Evolutionary conservation across 164 flowering plant species (phyloP).

Genomic region (Chloranthus sessilifolius): DNA sequence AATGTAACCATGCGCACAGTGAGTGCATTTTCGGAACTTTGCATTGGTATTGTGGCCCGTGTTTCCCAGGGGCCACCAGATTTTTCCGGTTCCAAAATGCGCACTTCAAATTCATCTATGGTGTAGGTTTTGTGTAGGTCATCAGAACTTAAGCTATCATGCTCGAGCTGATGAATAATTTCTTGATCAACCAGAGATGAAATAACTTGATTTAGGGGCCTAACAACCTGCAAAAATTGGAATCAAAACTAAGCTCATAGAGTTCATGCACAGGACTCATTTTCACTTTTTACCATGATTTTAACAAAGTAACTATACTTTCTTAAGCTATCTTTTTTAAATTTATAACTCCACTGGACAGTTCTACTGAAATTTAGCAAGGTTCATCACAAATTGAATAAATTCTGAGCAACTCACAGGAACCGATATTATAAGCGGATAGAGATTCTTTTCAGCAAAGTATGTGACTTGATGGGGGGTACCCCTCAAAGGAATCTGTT

Average conservation of each 20-base stretch:
- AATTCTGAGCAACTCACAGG: conserved; percentile 94
- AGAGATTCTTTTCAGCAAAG: conserved; percentile 88
- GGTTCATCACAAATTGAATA: too few relatives aligned
- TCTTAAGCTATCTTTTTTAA: too few relatives aligned
- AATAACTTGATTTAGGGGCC: conserved; percentile 86
- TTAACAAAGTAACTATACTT: too few relatives aligned
- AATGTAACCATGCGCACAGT: conserved; percentile 90
- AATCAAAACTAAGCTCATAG: background rate
- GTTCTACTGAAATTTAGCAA: too few relatives aligned
- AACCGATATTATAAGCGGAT: conserved; percentile 84
- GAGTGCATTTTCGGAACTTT: conserved; percentile 87
- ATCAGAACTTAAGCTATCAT: conserved; percentile 56
- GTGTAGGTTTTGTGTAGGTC: conserved; percentile 64
- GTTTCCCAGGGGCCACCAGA: conserved; percentile 93
- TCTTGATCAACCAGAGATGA: conserved; percentile 89
- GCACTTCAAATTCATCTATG: conserved; percentile 86
- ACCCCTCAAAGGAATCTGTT: conserved; percentile 81
- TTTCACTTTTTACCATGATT: too few relatives aligned
- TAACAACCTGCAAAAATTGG: conserved; percentile 51
- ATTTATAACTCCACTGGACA: too few relatives aligned
- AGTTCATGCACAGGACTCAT: too few relatives aligned
- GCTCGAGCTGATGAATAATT: conserved; percentile 68
- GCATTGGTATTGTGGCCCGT: conserved; percentile 88
- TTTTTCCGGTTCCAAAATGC: conserved; percentile 90
- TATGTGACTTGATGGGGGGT: conserved; percentile 99